Base-by-base conservation (phyloP, 2,329 filamentous ascomycete genomes). In the Beauveria medogensis region DNA sequence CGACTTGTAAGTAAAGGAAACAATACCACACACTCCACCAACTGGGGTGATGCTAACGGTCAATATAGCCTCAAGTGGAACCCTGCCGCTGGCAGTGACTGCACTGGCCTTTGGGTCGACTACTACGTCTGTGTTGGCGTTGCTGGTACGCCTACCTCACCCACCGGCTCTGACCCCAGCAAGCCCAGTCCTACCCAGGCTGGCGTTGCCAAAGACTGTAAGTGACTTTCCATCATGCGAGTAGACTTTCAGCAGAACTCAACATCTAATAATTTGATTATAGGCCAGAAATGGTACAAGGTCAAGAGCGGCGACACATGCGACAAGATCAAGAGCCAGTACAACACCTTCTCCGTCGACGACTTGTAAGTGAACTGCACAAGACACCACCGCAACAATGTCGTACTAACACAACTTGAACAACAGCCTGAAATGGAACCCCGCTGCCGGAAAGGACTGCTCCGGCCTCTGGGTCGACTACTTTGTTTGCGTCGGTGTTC, bases 371-470 rank as follows among this genome's bases (percentile, higher is more conserved):
- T 64, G 22, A 6, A 60, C 55, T 30, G 3, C 28, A 7, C 8
- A 46, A 12, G 16, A 9, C 22, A 12, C 26, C n/a, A 37, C 26
- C 18, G 50, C 30, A 18, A 10, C 4, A 30, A n/a, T 20, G 14
- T 8, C n/a, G 5, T 48, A 14, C 54, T 53, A 41, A 58, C 16
- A 40, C 28, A 20, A 6, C 3, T 37, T 43, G 7, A 28, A 22
- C 34, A 37, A 37, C 34, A 62, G 60, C 56, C 59, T 81, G 80
- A 40, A 62, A 14, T 64, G 63, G 63, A 64, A 64, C 50, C 63
- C 63, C 20, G 52, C 60, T 5, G 60, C 52, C 14, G 59, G 54
- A 28, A 47, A 26, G 10, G 59, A 61, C 59, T 64, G 63, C 60
- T 16, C 37, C 24, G 60, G 60, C 22, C 53, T 64, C 26, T 64